Evolutionary conservation across 176 grass and related monocot genomes (phyloP).

Genomic region (Puccinellia tenuiflora): DNA sequence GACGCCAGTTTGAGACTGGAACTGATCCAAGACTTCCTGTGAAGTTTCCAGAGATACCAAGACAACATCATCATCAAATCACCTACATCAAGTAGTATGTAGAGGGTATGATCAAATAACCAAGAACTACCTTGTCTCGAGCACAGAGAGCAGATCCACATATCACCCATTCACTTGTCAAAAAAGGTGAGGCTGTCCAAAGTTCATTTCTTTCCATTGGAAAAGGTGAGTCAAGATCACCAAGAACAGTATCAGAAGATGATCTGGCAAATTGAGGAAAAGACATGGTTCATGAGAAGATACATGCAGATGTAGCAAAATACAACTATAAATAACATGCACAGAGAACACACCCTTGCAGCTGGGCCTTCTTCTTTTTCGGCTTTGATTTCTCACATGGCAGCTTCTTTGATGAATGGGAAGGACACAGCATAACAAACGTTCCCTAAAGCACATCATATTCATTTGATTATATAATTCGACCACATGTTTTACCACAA

Average conservation of each 20-base stretch:
- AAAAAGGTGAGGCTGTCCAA: constrained; percentile 42
- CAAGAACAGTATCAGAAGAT: constrained; percentile 29
- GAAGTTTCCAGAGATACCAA: constrained; percentile 12
- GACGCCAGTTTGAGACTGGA: constrained; percentile 52
- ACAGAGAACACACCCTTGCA: constrained; percentile 28
- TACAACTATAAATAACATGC: not conserved
- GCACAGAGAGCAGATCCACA: constrained; percentile 71
- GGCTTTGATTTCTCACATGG: constrained; percentile 67
- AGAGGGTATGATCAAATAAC: constrained; percentile 9
- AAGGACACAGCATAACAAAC: constrained; percentile 86
- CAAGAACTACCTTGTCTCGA: constrained; percentile 54
- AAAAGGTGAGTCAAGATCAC: constrained; percentile 38
- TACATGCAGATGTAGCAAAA: constrained; percentile 6
- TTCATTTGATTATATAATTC: not conserved
- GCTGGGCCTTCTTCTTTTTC: constrained; percentile 51
- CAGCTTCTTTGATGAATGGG: constrained; percentile 75
- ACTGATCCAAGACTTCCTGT: constrained; percentile 69
- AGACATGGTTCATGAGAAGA: not conserved
- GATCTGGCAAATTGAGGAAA: constrained; percentile 29
- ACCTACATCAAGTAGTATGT: not conserved
- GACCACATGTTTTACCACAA: not conserved
- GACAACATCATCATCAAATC: not conserved
- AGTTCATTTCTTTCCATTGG: constrained; percentile 36
- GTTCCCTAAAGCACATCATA: constrained; percentile 40
- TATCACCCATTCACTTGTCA: constrained; percentile 68